phyloP scores from a whole-genome alignment of 1,284 basidiomycete genomes.

The Ganoderma resinaceum region DNA sequence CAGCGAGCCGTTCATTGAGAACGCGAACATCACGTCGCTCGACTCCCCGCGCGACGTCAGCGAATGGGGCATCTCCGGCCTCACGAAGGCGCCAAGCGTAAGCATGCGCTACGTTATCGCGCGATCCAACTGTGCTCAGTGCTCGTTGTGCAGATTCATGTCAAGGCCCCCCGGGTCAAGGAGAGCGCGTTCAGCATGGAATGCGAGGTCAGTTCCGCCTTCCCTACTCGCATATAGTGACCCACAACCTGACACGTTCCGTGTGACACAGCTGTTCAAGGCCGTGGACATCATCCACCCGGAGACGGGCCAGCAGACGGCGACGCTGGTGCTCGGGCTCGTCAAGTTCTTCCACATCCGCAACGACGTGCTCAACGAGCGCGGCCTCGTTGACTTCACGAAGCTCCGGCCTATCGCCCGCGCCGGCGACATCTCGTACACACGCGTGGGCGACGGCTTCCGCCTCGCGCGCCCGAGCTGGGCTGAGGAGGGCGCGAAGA shows the following conservation, averaged over 20 bases:
- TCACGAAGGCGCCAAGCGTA: conserved; percentile 69
- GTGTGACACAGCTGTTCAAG: conserved; percentile 53
- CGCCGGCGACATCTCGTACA: conserved; percentile 71
- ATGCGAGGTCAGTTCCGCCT: conserved; percentile 60
- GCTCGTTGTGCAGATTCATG: conserved; percentile 36
- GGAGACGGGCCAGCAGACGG: conserved; percentile 49
- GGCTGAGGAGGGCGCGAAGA: conserved; percentile 44
- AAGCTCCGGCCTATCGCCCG: conserved; percentile 67
- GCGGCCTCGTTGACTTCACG: conserved; percentile 62
- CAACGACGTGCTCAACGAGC: conserved; percentile 53
- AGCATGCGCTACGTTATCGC: conserved; percentile 11
- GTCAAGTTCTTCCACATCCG: conserved; percentile 70
- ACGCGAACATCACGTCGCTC: conserved; percentile 72
- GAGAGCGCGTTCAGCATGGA: conserved; percentile 80
- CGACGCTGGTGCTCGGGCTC: conserved; percentile 68
- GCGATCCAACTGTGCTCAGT: neutral
- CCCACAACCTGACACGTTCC: neutral
- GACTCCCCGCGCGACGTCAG: conserved; percentile 70
- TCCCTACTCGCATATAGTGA: neutral
- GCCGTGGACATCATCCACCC: conserved; percentile 59
- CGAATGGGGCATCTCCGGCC: conserved; percentile 79
- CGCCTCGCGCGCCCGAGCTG: conserved; percentile 64
- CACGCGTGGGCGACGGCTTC: conserved; percentile 58
- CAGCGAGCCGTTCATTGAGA: conserved; percentile 76
- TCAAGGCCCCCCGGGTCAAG: conserved; percentile 71